Evolutionary conservation across 2,329 filamentous ascomycete genomes (phyloP).

Genomic region (Botryotinia convoluta): DNA sequence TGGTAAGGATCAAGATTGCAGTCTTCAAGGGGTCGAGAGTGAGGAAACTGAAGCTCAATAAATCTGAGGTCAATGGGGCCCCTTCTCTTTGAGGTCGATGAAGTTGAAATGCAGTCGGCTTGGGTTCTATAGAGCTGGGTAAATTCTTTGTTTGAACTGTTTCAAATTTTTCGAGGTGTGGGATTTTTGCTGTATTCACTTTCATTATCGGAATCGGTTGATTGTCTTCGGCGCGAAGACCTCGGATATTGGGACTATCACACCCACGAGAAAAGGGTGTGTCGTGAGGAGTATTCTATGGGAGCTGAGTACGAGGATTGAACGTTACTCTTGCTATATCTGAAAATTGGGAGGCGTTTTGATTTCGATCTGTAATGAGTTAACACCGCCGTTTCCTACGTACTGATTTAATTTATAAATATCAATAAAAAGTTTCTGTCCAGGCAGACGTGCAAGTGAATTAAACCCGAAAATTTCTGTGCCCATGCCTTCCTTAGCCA

Average conservation of each 20-base stretch:
- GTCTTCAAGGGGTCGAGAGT: not conserved
- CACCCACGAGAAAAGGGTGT: not conserved
- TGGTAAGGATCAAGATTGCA: conserved; percentile 8
- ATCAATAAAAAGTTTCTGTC: not conserved
- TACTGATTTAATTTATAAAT: not conserved
- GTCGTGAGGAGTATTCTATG: no score
- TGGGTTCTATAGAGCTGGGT: not conserved
- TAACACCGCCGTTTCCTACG: not conserved
- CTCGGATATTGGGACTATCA: not conserved
- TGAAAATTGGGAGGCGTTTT: not conserved
- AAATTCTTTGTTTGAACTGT: not conserved
- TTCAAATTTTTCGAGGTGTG: not conserved
- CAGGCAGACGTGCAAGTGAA: not conserved
- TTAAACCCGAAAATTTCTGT: not conserved
- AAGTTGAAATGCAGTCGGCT: not conserved
- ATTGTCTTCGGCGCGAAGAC: not conserved
- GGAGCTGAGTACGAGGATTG: not conserved
- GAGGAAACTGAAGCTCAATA: not conserved
- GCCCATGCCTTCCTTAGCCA: not conserved
- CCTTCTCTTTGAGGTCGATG: not conserved
- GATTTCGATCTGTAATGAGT: not conserved
- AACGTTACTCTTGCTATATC: not conserved
- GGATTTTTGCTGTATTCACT: conserved; percentile 5
- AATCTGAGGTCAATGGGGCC: not conserved
- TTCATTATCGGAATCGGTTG: not conserved